A percentile compares a stretch with the other conserved stretches of the same genome.
phyloP scores from a whole-genome alignment of 2,329 filamentous ascomycete genomes.

The Ascochyta fabae region DNA sequence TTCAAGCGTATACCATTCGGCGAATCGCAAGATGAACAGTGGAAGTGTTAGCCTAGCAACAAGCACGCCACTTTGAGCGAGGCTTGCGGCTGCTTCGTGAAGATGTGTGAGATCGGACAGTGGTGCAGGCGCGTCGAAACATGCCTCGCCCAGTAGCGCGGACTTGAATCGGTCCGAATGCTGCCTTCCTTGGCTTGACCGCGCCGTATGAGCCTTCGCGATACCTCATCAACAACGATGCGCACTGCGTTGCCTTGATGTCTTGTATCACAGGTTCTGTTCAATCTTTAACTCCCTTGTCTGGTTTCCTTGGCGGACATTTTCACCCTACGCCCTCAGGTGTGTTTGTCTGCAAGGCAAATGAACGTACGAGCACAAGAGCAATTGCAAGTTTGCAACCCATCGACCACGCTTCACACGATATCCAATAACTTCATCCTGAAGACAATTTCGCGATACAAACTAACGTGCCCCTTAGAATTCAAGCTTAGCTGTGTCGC shows the following conservation, averaged over 20 bases:
- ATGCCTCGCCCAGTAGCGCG: background rate
- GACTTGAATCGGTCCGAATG: background rate
- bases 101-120: background rate
- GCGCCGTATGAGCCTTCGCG: background rate
- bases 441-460: background rate
- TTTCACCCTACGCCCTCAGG: too few relatives aligned
- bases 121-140: slow-evolving; percentile 14
- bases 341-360: too few relatives aligned
- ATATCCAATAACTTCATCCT: background rate
- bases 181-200: background rate
- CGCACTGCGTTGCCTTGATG: too few relatives aligned
- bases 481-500: background rate
- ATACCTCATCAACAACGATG: background rate
- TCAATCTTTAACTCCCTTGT: too few relatives aligned
- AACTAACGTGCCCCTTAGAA: background rate
- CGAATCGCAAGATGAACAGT: too few relatives aligned
- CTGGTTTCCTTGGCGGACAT: too few relatives aligned
- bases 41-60: background rate
- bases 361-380: too few relatives aligned
- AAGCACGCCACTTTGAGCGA: background rate
- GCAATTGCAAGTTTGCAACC: too few relatives aligned
- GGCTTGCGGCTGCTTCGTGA: background rate
- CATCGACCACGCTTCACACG: background rate
- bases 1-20: too few relatives aligned
- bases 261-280: too few relatives aligned